Conservation (phyloP, 768 basidiomycete genomes). For the Pleurotus ostreatus region DNA sequence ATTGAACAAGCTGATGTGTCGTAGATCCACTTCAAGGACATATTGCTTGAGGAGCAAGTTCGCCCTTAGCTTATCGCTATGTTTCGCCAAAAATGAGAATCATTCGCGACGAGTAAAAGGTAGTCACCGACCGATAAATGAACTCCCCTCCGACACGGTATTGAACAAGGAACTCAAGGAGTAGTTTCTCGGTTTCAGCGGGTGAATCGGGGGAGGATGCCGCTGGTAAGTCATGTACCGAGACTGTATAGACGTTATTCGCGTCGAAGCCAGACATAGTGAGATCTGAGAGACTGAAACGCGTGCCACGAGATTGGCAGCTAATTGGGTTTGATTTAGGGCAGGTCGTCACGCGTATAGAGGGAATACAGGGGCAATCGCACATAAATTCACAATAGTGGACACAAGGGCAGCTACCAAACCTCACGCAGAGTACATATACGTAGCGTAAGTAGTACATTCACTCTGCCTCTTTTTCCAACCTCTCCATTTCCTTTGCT, state of each 20-base stretch:
- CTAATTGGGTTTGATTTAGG: conserved; percentile 16
- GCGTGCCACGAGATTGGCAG: conserved; percentile 7
- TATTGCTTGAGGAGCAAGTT: conserved; percentile 88
- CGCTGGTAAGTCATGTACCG: conserved; percentile 63
- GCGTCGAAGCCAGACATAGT: conserved; percentile 87
- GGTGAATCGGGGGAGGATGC: conserved; percentile 63
- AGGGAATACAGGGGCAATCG: neutral
- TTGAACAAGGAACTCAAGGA: conserved; percentile 82
- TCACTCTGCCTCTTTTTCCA: neutral
- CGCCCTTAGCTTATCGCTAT: conserved; percentile 81
- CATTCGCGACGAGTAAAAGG: neutral
- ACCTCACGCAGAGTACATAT: neutral
- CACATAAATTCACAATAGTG: neutral
- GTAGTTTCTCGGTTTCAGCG: conserved; percentile 74
- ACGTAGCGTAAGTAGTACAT: neutral
- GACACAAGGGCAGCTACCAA: neutral
- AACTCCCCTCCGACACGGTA: conserved; percentile 90
- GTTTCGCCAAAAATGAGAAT: conserved; percentile 14
- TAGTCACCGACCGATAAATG: conserved; percentile 69
- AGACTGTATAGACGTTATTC: conserved; percentile 76
- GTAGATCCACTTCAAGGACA: conserved; percentile 81
- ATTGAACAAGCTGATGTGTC: conserved; percentile 78
- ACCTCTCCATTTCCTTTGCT: neutral
- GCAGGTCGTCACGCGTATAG: conserved; percentile 20
- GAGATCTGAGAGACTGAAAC: neutral